Evolutionary conservation across 306 rosid genomes (phyloP).

Genomic region (Trifolium dubium): DNA sequence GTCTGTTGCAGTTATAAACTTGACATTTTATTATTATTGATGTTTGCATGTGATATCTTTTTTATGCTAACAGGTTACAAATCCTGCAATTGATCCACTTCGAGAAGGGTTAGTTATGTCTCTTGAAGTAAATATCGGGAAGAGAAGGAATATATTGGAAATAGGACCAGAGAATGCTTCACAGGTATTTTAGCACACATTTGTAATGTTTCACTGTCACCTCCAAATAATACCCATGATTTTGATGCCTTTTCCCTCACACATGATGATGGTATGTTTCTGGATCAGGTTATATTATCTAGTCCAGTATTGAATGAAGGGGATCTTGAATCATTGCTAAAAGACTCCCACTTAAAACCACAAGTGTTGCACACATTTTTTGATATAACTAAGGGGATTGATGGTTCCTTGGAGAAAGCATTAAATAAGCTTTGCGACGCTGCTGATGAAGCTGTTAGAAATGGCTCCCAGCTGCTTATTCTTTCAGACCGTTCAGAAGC

Average conservation of each 20-base stretch:
- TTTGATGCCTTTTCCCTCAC: slow-evolving; percentile 37
- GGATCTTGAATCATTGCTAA: slow-evolving; percentile 84
- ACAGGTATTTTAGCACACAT: slow-evolving; percentile 65
- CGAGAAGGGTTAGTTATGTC: slow-evolving; percentile 99
- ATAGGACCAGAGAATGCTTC: slow-evolving; percentile 94
- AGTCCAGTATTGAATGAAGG: slow-evolving; percentile 95
- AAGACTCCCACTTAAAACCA: slow-evolving; percentile 75
- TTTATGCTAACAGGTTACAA: slow-evolving; percentile 71
- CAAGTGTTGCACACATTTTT: slow-evolving; percentile 82
- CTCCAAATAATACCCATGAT: slow-evolving; percentile 10
- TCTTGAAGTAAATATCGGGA: slow-evolving; percentile 95
- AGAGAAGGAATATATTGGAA: slow-evolving; percentile 86
- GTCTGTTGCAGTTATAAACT: slow-evolving; percentile 1
- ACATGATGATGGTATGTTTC: slow-evolving; percentile 37
- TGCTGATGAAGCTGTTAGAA: slow-evolving; percentile 99
- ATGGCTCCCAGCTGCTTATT: slow-evolving; percentile 90
- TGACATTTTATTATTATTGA: slow-evolving; percentile 1
- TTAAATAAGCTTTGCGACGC: slow-evolving; percentile 86
- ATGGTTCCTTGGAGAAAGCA: slow-evolving; percentile 87
- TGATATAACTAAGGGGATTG: slow-evolving; percentile 88
- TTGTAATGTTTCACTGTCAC: slow-evolving; percentile 21
- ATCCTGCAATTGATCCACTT: slow-evolving; percentile 99
- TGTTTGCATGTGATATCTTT: slow-evolving; percentile 20
- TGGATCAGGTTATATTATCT: slow-evolving; percentile 82
- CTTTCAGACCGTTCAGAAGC: slow-evolving; percentile 92